These are phyloP conservation scores for Fusarium bulbicola DNA, from an alignment of 2,329 filamentous ascomycete species.

Conservation along the genomic window DNA sequence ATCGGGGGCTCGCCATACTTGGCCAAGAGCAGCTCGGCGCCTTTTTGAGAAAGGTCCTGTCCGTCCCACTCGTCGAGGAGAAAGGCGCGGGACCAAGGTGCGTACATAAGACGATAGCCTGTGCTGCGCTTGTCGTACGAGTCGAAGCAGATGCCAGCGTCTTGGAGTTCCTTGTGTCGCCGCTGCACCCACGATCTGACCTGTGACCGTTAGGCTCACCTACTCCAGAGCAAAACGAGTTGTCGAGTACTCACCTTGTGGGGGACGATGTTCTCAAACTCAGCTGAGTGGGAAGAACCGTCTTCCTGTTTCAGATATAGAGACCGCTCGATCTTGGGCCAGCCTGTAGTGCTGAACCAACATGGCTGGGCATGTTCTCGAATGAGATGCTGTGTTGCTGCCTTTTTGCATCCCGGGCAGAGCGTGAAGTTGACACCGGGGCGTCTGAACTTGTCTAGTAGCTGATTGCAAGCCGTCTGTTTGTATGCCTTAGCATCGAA, in stretches of 20 bases:
- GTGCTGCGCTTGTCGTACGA: background rate
- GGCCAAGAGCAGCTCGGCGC: background rate
- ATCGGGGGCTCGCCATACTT: background rate
- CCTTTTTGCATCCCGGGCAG: background rate
- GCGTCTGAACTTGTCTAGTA: background rate
- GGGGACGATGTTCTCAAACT: background rate
- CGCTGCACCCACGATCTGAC: background rate
- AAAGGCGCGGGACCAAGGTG: background rate
- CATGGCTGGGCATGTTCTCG: background rate
- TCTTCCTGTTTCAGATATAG: background rate
- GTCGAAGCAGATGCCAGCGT: background rate
- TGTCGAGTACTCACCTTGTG: background rate
- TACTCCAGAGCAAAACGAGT: fast-evolving
- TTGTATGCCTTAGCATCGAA: background rate
- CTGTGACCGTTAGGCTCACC: background rate
- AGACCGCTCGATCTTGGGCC: background rate
- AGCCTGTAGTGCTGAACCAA: background rate
- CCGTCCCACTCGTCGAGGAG: background rate
- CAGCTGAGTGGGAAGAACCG: background rate
- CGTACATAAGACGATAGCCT: background rate
- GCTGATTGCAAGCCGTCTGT: background rate
- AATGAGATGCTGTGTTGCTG: background rate
- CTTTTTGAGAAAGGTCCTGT: background rate
- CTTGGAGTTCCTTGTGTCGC: background rate
- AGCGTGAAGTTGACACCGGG: background rate